phyloP scores from a whole-genome alignment of 2,329 filamentous ascomycete species.

The Paraphaeosphaeria minitans region DNA sequence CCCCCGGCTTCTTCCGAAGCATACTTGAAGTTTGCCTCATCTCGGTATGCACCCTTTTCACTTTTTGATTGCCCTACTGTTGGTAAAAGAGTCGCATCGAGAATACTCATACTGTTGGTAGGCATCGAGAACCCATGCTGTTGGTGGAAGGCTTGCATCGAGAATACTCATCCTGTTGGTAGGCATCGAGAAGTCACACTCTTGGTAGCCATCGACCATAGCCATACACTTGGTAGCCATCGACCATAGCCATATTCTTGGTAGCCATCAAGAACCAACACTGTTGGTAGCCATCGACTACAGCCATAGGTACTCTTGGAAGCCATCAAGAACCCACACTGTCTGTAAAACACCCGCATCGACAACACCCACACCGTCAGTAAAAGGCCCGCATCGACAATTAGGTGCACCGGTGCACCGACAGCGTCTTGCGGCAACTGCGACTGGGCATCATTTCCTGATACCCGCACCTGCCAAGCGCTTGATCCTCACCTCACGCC shows the following conservation, averaged over 20 bases:
- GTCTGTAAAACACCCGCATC: conserved; percentile 19
- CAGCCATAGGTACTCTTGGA: no score
- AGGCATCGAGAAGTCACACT: no score
- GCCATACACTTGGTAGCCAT: no score
- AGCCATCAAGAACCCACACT: no score
- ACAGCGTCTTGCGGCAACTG: not conserved
- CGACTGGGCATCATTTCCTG: conserved; percentile 31
- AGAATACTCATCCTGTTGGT: no score
- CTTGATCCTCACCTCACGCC: conserved; percentile 31
- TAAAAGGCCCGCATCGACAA: conserved; percentile 14
- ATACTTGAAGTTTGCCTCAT: not conserved
- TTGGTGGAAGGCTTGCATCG: no score
- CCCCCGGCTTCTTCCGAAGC: conserved; percentile 4
- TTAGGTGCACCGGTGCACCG: conserved; percentile 4
- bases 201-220: no score
- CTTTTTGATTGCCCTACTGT: not conserved
- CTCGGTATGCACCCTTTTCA: conserved; percentile 3
- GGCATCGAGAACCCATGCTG: no score
- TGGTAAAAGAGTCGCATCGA: conserved; percentile 18
- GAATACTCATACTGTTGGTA: conserved; percentile 1
- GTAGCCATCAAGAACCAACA: no score
- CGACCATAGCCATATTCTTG: no score
- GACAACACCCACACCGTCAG: not conserved
- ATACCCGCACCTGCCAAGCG: conserved; percentile 24
- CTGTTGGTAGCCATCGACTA: no score